phyloP scores from a whole-genome alignment of 2,329 filamentous ascomycete genomes.

The Fusarium chlamydosporum region DNA sequence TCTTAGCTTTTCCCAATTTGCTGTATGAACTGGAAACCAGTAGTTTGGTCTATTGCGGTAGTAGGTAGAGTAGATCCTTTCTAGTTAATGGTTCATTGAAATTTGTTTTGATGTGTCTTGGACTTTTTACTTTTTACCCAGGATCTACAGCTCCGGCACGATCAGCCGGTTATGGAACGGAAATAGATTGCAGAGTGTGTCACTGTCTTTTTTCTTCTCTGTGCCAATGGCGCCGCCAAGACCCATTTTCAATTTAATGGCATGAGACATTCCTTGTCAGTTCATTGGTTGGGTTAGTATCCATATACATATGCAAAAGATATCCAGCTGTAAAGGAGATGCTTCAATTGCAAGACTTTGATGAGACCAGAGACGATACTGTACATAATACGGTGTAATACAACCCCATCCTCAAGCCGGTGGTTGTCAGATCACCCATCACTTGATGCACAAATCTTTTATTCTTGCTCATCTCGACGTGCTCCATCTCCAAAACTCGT shows the following conservation, averaged over 20 bases:
- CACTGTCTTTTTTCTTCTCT: conserved; percentile 8
- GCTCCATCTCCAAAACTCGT: conserved; percentile 10
- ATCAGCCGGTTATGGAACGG: conserved; percentile 45
- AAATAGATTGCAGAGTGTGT: conserved; percentile 34
- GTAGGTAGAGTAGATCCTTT: conserved; percentile 5
- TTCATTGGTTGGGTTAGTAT: conserved; percentile 28
- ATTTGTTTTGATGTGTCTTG: not conserved
- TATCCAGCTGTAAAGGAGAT: not conserved
- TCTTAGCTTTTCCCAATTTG: too few relatives aligned
- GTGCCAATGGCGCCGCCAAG: not conserved
- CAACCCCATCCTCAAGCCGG: not conserved
- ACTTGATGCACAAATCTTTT: not conserved
- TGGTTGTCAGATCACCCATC: not conserved
- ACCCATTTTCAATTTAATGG: conserved; percentile 28
- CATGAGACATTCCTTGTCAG: conserved; percentile 10
- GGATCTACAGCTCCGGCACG: conserved; percentile 15
- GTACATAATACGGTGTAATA: not conserved
- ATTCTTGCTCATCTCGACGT: not conserved
- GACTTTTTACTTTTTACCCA: not conserved
- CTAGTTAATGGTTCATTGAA: not conserved
- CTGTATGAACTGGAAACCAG: too few relatives aligned
- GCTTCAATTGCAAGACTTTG: not conserved
- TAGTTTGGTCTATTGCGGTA: not conserved
- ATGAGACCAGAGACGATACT: not conserved
- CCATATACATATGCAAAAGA: not conserved